Percentiles rank a stretch among this genome's conserved stretches.
These are phyloP conservation scores for Corymbia calophylla DNA, from an alignment of 441 rosid genomes.

Conservation along the genomic window DNA sequence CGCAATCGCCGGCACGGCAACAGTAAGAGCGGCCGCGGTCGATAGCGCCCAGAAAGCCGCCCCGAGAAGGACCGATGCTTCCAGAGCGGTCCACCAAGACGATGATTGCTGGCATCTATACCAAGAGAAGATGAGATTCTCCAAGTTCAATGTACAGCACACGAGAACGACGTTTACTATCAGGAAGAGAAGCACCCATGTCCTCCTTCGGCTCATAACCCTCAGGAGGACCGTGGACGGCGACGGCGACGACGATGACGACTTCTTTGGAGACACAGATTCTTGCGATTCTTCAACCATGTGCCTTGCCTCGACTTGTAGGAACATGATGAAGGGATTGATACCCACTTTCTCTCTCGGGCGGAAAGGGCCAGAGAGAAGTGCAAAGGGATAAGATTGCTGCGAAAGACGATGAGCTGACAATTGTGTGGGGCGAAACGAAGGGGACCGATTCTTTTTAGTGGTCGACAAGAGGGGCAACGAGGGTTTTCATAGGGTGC, in stretches of 20 bases:
- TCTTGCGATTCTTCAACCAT: neutral
- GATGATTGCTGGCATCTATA: neutral
- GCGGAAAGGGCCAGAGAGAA: neutral
- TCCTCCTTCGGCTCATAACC: neutral
- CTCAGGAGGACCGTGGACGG: neutral
- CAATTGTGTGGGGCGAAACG: neutral
- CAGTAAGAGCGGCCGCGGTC: neutral
- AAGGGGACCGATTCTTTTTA: neutral
- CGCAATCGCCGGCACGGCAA: slow-evolving; percentile 4
- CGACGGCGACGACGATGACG: neutral
- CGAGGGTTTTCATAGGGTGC: neutral
- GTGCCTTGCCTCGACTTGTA: neutral
- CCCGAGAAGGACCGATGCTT: neutral
- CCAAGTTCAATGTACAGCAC: neutral
- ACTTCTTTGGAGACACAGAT: neutral
- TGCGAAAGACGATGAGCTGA: neutral
- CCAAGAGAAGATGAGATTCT: neutral
- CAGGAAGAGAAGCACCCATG: neutral
- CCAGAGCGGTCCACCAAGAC: neutral
- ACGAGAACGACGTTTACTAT: neutral
- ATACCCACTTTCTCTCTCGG: neutral
- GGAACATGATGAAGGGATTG: neutral
- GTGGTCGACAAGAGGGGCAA: neutral
- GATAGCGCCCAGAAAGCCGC: neutral
- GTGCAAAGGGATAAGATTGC: neutral